A percentile compares a stretch with the other conserved stretches of the same genome.
phyloP scores from a whole-genome alignment of 164 flowering plant genomes.

The Liriodendron chinense region DNA sequence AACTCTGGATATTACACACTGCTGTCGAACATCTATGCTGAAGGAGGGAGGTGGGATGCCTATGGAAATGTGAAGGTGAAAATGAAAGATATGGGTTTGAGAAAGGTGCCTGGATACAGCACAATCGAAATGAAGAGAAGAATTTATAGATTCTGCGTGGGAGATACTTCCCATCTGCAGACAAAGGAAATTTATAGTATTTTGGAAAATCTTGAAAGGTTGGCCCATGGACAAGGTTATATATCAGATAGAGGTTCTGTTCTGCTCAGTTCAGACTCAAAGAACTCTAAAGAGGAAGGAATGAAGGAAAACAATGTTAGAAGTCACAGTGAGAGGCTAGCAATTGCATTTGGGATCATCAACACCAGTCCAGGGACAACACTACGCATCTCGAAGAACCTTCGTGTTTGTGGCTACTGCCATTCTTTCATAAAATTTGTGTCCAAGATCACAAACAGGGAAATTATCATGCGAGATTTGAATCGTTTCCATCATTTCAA shows the following conservation, averaged over 20 bases:
- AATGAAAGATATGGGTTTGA: conserved; percentile 49
- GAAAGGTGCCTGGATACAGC: conserved; percentile 69
- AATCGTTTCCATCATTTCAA: conserved; percentile 32
- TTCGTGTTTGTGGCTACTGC: conserved; percentile 20
- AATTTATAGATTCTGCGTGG: conserved; percentile 37
- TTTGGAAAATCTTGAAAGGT: conserved; percentile 23
- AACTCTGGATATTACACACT: conserved; percentile 59
- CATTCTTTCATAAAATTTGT: conserved; percentile 22
- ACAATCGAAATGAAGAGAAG: conserved; percentile 40
- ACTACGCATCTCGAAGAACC: conserved; percentile 22
- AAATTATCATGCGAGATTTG: conserved; percentile 33
- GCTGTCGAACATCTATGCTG: conserved; percentile 68
- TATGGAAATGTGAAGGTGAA: conserved; percentile 44
- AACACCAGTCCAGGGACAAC: conserved; percentile 21
- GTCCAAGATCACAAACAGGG: conserved; percentile 28
- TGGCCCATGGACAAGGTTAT: conserved; percentile 24
- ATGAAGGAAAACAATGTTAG: conserved; percentile 9
- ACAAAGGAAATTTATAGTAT: conserved; percentile 27
- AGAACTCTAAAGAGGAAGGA: neutral
- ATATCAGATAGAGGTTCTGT: conserved; percentile 7
- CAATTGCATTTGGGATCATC: conserved; percentile 31
- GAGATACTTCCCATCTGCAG: conserved; percentile 31
- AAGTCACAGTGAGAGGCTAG: conserved; percentile 32
- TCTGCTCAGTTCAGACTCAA: neutral
- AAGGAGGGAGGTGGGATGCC: conserved; percentile 59